Conservation (phyloP, 164 flowering plant genomes). For the Vitis cinerea region DNA sequence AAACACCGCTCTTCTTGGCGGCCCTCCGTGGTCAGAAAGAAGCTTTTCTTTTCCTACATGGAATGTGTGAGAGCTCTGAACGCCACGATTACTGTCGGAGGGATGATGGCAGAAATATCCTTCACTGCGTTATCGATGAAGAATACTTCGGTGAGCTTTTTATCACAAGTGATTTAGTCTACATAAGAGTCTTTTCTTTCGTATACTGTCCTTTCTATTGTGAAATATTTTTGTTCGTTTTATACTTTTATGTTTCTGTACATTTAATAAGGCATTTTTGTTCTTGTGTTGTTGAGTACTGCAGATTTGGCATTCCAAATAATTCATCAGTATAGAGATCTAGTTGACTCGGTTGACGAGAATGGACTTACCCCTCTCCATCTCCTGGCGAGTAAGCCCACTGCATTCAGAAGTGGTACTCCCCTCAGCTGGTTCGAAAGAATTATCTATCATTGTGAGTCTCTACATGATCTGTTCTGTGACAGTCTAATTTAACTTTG, state of each 20-base stretch:
- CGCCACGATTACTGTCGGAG: neutral
- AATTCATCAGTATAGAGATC: slow-evolving; percentile 12
- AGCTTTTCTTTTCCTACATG: slow-evolving; percentile 11
- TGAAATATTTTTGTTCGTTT: no score
- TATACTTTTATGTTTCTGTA: no score
- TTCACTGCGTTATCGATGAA: slow-evolving; percentile 34
- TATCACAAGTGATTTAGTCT: no score
- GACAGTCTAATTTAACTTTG: no score
- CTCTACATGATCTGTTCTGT: no score
- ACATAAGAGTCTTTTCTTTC: neutral
- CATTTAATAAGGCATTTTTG: no score
- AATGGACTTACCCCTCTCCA: slow-evolving; percentile 40
- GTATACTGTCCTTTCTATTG: no score
- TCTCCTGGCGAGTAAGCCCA: slow-evolving; percentile 34
- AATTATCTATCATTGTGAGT: slow-evolving; percentile 32
- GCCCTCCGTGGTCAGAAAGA: no score
- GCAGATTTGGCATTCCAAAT: slow-evolving; percentile 42
- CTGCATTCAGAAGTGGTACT: slow-evolving; percentile 35
- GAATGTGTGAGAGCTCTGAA: neutral
- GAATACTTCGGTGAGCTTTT: slow-evolving; percentile 27
- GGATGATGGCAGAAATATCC: slow-evolving; percentile 30
- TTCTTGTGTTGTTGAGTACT: no score
- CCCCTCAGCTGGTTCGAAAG: slow-evolving; percentile 3
- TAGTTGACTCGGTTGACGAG: slow-evolving; percentile 21
- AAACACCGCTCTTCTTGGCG: no score